Evolutionary conservation across 495 filamentous ascomycete genomes (phyloP), one percentile per base, ranked within the genome.

Genomic region (Trichoderma orchidacearum): DNA sequence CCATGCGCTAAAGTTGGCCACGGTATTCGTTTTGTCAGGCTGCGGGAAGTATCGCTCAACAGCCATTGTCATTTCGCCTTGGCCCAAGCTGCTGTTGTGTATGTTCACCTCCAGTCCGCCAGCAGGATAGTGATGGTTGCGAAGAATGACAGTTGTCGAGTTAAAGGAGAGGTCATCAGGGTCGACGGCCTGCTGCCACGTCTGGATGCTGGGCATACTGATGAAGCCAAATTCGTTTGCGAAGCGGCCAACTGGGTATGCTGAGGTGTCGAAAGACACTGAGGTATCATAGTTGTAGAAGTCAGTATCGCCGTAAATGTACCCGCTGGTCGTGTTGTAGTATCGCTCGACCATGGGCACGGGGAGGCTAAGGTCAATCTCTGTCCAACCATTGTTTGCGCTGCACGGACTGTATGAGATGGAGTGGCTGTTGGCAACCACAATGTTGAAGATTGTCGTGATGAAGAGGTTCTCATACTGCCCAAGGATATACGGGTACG

Each of bases 1-100:
- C 84, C 85, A 88, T 11, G 83, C 80, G 25, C 77, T 80, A 66
- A 88, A 87, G 59, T 87, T 85, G 17, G 77, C 80, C 1, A 80
- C 54, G 0, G 75, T 57, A 58, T 87, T 75, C 0, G 69, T 60
- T 56, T 82, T 80, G 58, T 76, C 66, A 0, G 84, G 84, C 15
- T 73, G 64, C 0, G 84, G 84, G 58, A 85, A 85, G 70, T 81
- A 85, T 41, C 64, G 61, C 57, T 81, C 63, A 0, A 78, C 82
- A 0, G 80, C 81, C 15, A 75, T 66, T 0, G 83, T 87, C 82
- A 86, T 85, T 54, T 86, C 75, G 2, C 61, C 79, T 78, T 82
- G 81, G 7, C 83, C 83, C 11, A 62, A 66, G n/a, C 66, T 56
- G 32, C 70, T 72, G 38, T 53, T 55, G 31, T 63, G 71, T 50